Conservation (phyloP, 2,329 filamentous ascomycete genomes). For the Claviceps capensis region DNA sequence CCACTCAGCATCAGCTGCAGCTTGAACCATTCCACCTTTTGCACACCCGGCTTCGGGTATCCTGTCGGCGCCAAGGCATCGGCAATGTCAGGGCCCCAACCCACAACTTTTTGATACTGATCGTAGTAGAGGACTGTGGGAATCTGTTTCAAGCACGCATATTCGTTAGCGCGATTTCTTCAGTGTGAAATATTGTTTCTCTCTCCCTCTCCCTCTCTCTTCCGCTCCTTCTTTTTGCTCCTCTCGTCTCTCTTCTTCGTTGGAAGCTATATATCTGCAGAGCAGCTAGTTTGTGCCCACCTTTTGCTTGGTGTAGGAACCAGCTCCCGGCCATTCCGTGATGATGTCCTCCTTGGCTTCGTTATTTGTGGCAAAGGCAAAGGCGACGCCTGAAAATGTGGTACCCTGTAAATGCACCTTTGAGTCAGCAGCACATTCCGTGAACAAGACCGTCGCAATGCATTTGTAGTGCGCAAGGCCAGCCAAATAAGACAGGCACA, state of each 20-base stretch:
- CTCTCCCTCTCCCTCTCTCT: neutral
- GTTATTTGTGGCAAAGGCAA: slow-evolving; percentile 93
- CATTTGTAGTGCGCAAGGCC: neutral
- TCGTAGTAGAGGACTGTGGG: slow-evolving; percentile 99
- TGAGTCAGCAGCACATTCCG: slow-evolving; percentile 4
- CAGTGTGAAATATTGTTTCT: neutral
- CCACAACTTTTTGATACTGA: slow-evolving; percentile 98
- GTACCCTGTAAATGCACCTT: slow-evolving; percentile 52
- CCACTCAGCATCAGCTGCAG: slow-evolving; percentile 96
- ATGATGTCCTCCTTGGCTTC: slow-evolving; percentile 98
- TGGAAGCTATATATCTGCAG: neutral
- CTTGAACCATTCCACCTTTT: slow-evolving; percentile 99
- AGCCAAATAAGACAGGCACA: neutral
- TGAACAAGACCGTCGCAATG: neutral
- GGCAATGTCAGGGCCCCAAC: slow-evolving; percentile 96
- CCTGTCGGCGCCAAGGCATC: slow-evolving; percentile 93
- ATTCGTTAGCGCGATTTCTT: neutral
- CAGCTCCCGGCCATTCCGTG: slow-evolving; percentile 95
- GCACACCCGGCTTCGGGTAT: slow-evolving; percentile 93
- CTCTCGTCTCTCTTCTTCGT: neutral
- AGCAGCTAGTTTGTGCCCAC: slow-evolving; percentile 30
- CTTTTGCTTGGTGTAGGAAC: slow-evolving; percentile 98
- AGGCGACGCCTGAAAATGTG: slow-evolving; percentile 94
- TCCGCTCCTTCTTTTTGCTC: neutral
- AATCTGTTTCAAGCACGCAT: slow-evolving; percentile 44